These are phyloP conservation scores for Fusarium guadeloupense DNA, from an alignment of 2,329 filamentous ascomycete genomes.

Conservation along the genomic window DNA sequence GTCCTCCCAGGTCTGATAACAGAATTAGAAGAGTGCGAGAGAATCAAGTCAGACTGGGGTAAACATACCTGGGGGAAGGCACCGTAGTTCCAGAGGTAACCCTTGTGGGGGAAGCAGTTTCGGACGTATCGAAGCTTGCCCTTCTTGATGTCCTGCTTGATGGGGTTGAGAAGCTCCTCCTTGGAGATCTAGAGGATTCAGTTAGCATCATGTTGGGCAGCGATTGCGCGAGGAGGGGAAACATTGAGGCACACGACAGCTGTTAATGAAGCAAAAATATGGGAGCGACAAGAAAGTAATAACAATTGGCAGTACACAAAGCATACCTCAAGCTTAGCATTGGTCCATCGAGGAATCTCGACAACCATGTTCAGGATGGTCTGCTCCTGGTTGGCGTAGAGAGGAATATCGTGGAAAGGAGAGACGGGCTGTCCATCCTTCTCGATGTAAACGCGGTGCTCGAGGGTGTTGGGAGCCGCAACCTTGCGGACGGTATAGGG, in stretches of 20 bases:
- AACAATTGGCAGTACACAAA: slow-evolving; percentile 42
- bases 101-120: slow-evolving; percentile 99
- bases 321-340: slow-evolving; percentile 97
- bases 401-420: slow-evolving; percentile 97
- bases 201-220: slow-evolving; percentile 36
- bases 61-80: slow-evolving; percentile 89
- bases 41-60: slow-evolving; percentile 7
- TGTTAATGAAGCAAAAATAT: not conserved
- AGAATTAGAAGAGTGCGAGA: slow-evolving; percentile 13
- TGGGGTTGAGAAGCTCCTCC: slow-evolving; percentile 97
- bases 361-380: slow-evolving; percentile 99
- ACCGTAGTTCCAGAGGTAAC: slow-evolving; percentile 99
- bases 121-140: slow-evolving; percentile 99
- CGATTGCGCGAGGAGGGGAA: slow-evolving; percentile 23
- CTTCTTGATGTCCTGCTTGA: slow-evolving; percentile 99
- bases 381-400: slow-evolving; percentile 96
- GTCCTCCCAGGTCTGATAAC: slow-evolving; percentile 93
- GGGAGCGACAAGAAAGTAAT: not conserved
- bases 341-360: slow-evolving; percentile 99
- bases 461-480: slow-evolving; percentile 88
- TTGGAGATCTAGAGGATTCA: slow-evolving; percentile 83
- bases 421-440: slow-evolving; percentile 95
- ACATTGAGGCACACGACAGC: slow-evolving; percentile 29
- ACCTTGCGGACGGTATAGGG: slow-evolving; percentile 86
- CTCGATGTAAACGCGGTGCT: slow-evolving; percentile 98